phyloP scores from a whole-genome alignment of 208 protist species.

The Leishmania braziliensis region DNA sequence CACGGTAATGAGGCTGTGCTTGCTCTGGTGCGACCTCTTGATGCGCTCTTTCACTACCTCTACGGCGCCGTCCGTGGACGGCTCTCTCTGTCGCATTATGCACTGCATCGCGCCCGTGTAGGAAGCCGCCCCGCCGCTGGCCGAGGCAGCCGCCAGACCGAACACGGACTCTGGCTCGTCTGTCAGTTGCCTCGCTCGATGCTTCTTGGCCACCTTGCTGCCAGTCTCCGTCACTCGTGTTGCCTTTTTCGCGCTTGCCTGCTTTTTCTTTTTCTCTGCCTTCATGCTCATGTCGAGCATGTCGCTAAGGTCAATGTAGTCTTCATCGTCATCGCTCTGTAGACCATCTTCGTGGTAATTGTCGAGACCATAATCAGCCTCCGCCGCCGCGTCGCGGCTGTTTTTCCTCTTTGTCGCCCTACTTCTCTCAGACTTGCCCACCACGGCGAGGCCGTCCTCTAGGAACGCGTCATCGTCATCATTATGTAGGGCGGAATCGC shows the following conservation, averaged over 20 bases:
- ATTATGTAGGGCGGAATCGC: neutral
- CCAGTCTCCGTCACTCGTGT: constrained; percentile 38
- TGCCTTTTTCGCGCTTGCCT: constrained; percentile 43
- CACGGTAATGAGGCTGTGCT: constrained; percentile 69
- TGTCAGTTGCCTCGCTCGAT: constrained; percentile 36
- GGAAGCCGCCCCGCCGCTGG: constrained; percentile 30
- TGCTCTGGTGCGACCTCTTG: constrained; percentile 58
- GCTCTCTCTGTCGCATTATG: constrained; percentile 42
- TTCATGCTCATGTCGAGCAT: constrained; percentile 74
- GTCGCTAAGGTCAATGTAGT: constrained; percentile 85
- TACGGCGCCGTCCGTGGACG: constrained; percentile 29
- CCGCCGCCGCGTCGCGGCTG: constrained; percentile 4
- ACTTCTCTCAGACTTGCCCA: constrained; percentile 40
- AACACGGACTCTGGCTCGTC: constrained; percentile 76
- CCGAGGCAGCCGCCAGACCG: constrained; percentile 32
- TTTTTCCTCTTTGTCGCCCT: constrained; percentile 6
- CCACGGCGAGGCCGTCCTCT: constrained; percentile 46
- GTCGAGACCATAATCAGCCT: constrained; percentile 47
- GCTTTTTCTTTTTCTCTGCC: constrained; percentile 61
- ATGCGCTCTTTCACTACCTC: constrained; percentile 40
- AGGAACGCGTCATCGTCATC: constrained; percentile 51
- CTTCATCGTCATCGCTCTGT: constrained; percentile 62
- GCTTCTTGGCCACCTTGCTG: constrained; percentile 43
- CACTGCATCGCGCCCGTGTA: constrained; percentile 52
- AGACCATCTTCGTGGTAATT: constrained; percentile 67